A percentile compares a stretch with the other conserved stretches of the same genome.
Conservation (phyloP, 2,329 filamentous ascomycete genomes). For the Fusarium caatingaense region DNA sequence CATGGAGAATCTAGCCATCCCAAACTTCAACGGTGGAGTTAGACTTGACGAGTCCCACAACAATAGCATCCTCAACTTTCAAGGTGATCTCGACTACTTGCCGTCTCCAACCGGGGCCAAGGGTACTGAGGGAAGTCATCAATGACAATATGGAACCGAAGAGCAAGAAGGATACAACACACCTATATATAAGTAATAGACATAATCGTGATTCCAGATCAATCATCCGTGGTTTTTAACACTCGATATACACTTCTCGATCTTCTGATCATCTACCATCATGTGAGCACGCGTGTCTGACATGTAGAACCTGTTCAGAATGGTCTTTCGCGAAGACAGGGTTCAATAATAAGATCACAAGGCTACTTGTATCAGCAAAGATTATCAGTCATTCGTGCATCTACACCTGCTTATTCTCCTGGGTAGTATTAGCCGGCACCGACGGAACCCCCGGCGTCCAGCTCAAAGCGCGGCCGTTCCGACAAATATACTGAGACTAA, state of each 20-base stretch:
- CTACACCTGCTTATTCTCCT: not conserved
- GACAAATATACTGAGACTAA: not conserved
- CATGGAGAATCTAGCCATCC: not conserved
- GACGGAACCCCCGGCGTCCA: not conserved
- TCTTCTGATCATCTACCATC: no score
- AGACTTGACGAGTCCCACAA: not conserved
- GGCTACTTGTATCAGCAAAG: not conserved
- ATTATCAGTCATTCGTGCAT: not conserved
- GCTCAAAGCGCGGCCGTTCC: not conserved
- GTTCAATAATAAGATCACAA: no score
- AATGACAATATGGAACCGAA: not conserved
- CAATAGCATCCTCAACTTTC: constrained; percentile 14
- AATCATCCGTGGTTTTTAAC: not conserved
- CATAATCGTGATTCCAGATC: not conserved
- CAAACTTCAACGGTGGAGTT: not conserved
- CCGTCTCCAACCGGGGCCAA: not conserved
- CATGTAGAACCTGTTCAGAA: no score
- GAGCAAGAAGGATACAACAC: not conserved
- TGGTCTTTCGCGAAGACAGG: no score
- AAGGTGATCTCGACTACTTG: constrained; percentile 2
- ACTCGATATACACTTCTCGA: not conserved
- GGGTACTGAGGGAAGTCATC: not conserved
- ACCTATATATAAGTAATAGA: not conserved
- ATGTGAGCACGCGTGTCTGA: no score
- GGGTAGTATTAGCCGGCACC: no score